Percentiles rank a stretch among this genome's conserved stretches.
These are phyloP conservation scores for Neurospora sp. DNA, from an alignment of 495 filamentous ascomycete genomes.

Conservation along the genomic window DNA sequence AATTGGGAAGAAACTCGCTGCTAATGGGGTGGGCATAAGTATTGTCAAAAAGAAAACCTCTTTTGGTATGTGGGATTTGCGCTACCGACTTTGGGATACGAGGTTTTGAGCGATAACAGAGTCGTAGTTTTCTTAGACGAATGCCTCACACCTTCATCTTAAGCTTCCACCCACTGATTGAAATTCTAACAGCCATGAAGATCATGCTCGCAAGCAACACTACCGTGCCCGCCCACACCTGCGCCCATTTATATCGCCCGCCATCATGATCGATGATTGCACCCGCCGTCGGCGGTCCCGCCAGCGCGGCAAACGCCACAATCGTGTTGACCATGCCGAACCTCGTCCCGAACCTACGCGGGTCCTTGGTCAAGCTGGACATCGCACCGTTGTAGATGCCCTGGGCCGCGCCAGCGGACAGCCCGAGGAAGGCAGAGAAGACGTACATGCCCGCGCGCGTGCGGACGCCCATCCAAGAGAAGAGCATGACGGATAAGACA, in stretches of 20 bases:
- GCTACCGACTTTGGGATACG: background rate
- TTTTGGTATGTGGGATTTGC: background rate
- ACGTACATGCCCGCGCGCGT: conserved; percentile 30
- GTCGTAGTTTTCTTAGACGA: background rate
- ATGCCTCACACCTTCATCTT: background rate
- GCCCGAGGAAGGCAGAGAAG: conserved; percentile 31
- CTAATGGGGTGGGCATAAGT: background rate
- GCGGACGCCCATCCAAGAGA: conserved; percentile 30
- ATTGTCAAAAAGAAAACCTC: background rate
- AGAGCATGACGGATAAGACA: conserved; percentile 23
- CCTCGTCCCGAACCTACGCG: conserved; percentile 31
- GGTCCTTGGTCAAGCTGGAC: conserved; percentile 30
- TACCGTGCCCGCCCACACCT: conserved; percentile 32
- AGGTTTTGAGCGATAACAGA: background rate
- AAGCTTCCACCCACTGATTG: background rate
- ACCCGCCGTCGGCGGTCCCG: conserved; percentile 34
- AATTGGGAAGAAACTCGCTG: background rate
- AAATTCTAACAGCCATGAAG: background rate
- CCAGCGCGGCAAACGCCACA: conserved; percentile 29
- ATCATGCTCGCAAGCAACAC: conserved; percentile 7
- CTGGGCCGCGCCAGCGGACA: conserved; percentile 30
- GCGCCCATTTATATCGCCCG: conserved; percentile 28
- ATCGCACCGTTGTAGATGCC: conserved; percentile 28
- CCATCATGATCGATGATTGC: conserved; percentile 31
- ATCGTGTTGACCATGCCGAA: conserved; percentile 38